Evolutionary conservation across 1,139 yeast genomes (phyloP).

Genomic region (Zygoascus sp.): DNA sequence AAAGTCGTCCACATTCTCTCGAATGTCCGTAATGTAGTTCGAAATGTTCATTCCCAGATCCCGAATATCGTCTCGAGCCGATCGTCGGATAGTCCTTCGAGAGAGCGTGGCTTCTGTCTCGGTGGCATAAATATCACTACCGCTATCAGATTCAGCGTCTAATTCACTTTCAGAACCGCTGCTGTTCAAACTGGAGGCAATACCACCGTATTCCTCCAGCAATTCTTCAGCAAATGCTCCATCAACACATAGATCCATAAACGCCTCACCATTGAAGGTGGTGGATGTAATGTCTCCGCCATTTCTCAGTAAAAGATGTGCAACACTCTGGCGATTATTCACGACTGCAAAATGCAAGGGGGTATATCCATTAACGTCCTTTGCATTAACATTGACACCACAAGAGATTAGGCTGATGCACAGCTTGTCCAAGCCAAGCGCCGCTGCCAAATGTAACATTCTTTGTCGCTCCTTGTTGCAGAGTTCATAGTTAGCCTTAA

Average conservation of each 20-base stretch:
- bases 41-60: slow-evolving; percentile 5
- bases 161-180: not conserved
- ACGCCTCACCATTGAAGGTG: slow-evolving; percentile 49
- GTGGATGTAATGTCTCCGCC: slow-evolving; percentile 55
- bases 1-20: slow-evolving; percentile 12
- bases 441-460: slow-evolving; percentile 70
- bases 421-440: slow-evolving; percentile 59
- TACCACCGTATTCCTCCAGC: not conserved
- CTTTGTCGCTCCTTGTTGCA: slow-evolving; percentile 76
- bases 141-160: not conserved
- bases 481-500: slow-evolving; percentile 67
- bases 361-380: slow-evolving; percentile 70
- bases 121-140: slow-evolving; percentile 4
- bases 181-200: not conserved
- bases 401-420: slow-evolving; percentile 58
- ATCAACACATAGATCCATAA: slow-evolving; percentile 49
- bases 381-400: slow-evolving; percentile 67
- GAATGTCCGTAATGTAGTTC: slow-evolving; percentile 7
- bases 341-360: slow-evolving; percentile 80
- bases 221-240: slow-evolving; percentile 38
- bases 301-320: slow-evolving; percentile 51
- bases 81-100: not conserved
- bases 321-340: slow-evolving; percentile 58
- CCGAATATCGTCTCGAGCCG: slow-evolving; percentile 1
- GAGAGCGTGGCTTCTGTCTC: slow-evolving; percentile 3